These are phyloP conservation scores for Prunus davidiana DNA, from an alignment of 306 rosid species.

Conservation along the genomic window DNA sequence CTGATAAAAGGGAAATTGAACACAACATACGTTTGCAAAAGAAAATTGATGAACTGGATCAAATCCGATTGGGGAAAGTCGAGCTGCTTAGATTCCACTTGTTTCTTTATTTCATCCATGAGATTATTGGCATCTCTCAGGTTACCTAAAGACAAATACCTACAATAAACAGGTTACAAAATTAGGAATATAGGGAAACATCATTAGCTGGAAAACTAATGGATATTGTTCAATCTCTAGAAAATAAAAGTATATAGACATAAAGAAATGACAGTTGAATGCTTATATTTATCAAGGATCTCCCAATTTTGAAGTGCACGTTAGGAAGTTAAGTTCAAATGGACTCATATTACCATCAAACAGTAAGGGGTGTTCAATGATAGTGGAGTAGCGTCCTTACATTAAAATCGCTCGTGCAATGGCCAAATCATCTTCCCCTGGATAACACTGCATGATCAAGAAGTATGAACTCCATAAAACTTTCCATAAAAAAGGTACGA, in stretches of 20 bases:
- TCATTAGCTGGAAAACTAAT: neutral
- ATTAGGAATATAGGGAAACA: neutral
- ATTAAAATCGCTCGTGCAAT: constrained; percentile 80
- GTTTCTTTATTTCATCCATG: constrained; percentile 74
- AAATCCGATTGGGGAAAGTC: constrained; percentile 64
- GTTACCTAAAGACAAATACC: constrained; percentile 84
- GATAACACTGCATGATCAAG: constrained; percentile 76
- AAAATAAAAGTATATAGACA: neutral
- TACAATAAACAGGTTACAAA: constrained; percentile 26
- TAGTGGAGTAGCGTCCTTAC: constrained; percentile 40
- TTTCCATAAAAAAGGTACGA: neutral
- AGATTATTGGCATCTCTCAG: constrained; percentile 80
- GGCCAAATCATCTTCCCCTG: constrained; percentile 94
- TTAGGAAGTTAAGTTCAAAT: no score
- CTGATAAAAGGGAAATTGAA: constrained; percentile 8
- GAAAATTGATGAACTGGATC: constrained; percentile 71
- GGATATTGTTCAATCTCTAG: neutral
- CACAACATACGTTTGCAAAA: constrained; percentile 72
- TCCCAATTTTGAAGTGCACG: neutral
- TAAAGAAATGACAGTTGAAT: neutral
- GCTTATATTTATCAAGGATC: neutral
- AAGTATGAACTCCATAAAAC: constrained; percentile 24
- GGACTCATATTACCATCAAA: no score
- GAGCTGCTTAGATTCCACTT: constrained; percentile 42
- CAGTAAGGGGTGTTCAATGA: no score